phyloP scores from a whole-genome alignment of 495 filamentous ascomycete species.

The Podospora appendiculata region DNA sequence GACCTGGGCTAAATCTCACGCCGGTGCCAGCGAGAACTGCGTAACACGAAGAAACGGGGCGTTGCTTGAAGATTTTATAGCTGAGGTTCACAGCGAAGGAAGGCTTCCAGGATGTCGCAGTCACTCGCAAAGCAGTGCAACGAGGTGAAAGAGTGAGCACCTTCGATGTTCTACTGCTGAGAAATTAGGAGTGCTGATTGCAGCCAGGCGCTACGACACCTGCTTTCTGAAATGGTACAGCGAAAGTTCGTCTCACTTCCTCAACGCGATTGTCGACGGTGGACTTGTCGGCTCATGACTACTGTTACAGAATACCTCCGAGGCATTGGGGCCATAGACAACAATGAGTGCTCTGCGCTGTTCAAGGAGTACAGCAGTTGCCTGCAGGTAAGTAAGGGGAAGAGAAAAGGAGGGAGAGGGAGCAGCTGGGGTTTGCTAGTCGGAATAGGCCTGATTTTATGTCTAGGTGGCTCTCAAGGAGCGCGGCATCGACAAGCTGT shows the following conservation, averaged over 20 bases:
- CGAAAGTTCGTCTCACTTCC: slow-evolving; percentile 57
- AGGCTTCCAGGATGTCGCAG: slow-evolving; percentile 39
- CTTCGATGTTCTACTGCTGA: not conserved
- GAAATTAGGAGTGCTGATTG: slow-evolving; percentile 2
- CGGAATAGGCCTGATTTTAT: not conserved
- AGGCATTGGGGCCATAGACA: slow-evolving; percentile 56
- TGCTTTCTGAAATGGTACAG: slow-evolving; percentile 97
- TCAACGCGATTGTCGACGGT: not conserved
- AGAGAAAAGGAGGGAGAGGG: no score
- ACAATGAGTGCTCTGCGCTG: slow-evolving; percentile 76
- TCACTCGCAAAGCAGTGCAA: slow-evolving; percentile 66
- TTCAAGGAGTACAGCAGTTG: slow-evolving; percentile 82
- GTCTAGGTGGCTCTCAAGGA: slow-evolving; percentile 70
- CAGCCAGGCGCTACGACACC: slow-evolving; percentile 71
- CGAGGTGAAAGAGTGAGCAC: slow-evolving; percentile 72
- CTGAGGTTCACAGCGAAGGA: not conserved
- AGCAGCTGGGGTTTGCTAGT: not conserved
- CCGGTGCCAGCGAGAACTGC: no score
- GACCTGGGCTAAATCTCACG: no score
- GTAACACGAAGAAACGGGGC: no score
- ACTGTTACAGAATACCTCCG: slow-evolving; percentile 66
- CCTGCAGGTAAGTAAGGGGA: slow-evolving; percentile 51
- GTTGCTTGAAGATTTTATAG: not conserved
- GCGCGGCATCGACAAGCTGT: slow-evolving; percentile 75
- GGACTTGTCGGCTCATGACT: slow-evolving; percentile 5